Conservation (phyloP, 1,139 yeast genomes). For the Nakaseomyces bracarensis region DNA sequence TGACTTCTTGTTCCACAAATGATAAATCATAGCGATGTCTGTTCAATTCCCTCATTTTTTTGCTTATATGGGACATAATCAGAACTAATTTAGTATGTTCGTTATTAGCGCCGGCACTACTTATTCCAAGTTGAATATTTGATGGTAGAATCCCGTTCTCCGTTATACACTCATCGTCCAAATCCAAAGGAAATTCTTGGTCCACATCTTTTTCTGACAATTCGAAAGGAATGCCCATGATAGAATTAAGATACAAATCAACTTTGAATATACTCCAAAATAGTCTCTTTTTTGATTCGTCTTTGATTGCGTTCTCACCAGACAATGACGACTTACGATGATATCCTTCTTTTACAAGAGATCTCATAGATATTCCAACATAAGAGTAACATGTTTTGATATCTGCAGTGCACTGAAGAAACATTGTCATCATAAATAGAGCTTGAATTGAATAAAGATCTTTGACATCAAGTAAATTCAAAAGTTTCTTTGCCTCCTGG, state of each 20-base stretch:
- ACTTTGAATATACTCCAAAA: constrained; percentile 86
- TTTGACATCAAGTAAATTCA: constrained; percentile 58
- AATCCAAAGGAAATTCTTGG: constrained; percentile 71
- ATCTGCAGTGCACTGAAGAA: constrained; percentile 81
- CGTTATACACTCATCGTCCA: constrained; percentile 79
- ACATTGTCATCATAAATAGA: constrained; percentile 57
- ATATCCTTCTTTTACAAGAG: constrained; percentile 74
- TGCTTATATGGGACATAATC: constrained; percentile 45
- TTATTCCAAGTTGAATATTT: constrained; percentile 29
- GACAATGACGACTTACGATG: constrained; percentile 52
- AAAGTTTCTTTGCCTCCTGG: constrained; percentile 68
- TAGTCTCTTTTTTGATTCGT: constrained; percentile 73
- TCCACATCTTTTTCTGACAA: constrained; percentile 65
- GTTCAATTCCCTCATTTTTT: constrained; percentile 35
- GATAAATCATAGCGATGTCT: constrained; percentile 10
- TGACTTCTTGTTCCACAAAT: constrained; percentile 10
- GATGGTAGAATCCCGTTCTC: constrained; percentile 36
- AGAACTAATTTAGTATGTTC: constrained; percentile 69
- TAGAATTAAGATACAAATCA: constrained; percentile 82
- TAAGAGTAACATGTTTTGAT: constrained; percentile 82
- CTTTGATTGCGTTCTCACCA: constrained; percentile 48
- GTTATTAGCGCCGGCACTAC: constrained; percentile 70
- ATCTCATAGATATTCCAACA: constrained; percentile 77
- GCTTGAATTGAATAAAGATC: constrained; percentile 68
- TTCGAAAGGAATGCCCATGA: constrained; percentile 67